These are phyloP conservation scores for Kluyveromyces wickerhamii DNA, from an alignment of 805 yeast genomes.

Conservation along the genomic window DNA sequence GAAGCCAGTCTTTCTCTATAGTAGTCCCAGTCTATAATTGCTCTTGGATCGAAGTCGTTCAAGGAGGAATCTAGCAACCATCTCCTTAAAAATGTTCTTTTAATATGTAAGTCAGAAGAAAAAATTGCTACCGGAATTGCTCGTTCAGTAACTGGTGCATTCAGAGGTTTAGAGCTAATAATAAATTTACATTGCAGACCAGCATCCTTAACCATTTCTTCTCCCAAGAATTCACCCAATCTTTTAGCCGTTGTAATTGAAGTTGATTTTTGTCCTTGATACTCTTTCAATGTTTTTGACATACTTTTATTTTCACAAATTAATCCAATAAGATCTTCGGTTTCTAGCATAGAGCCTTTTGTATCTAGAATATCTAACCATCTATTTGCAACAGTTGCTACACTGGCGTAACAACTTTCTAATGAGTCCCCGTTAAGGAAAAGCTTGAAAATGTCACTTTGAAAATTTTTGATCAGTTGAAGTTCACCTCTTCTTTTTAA, in stretches of 20 bases:
- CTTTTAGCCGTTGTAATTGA: slow-evolving; percentile 93
- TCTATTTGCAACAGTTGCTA: slow-evolving; percentile 86
- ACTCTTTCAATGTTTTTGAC: slow-evolving; percentile 87
- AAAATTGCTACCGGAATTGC: slow-evolving; percentile 96
- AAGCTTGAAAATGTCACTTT: slow-evolving; percentile 85
- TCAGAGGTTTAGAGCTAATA: slow-evolving; percentile 73
- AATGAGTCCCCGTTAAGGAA: slow-evolving; percentile 80
- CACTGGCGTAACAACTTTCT: slow-evolving; percentile 77
- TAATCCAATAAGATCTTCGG: slow-evolving; percentile 86
- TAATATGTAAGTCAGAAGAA: slow-evolving; percentile 67
- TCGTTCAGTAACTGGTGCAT: slow-evolving; percentile 89
- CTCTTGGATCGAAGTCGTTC: slow-evolving; percentile 78
- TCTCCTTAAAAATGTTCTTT: slow-evolving; percentile 64
- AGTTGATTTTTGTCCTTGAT: slow-evolving; percentile 85
- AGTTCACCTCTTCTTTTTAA: slow-evolving; percentile 94
- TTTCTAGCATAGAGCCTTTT: slow-evolving; percentile 79
- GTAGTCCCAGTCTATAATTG: slow-evolving; percentile 88
- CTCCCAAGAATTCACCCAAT: slow-evolving; percentile 90
- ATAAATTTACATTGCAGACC: slow-evolving; percentile 94
- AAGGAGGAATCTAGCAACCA: slow-evolving; percentile 81
- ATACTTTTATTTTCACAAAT: slow-evolving; percentile 94
- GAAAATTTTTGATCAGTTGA: slow-evolving; percentile 88
- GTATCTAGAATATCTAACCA: slow-evolving; percentile 93
- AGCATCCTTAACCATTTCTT: slow-evolving; percentile 92
- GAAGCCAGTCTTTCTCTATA: slow-evolving; percentile 87